These are phyloP conservation scores for Ophiostoma tasmaniense DNA, from an alignment of 2,329 filamentous ascomycete genomes.

Conservation along the genomic window DNA sequence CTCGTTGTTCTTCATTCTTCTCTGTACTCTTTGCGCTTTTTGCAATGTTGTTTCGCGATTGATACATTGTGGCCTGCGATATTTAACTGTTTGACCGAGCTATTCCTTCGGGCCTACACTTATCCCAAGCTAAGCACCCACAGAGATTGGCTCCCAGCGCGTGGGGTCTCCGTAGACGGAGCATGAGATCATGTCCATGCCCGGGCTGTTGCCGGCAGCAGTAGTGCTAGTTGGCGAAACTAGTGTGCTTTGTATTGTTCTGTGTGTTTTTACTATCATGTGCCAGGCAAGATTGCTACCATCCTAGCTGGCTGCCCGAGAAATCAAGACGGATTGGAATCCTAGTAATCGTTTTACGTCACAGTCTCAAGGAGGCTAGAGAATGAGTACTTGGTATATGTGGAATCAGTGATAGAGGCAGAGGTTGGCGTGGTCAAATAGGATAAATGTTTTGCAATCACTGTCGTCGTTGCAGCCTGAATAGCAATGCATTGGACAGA, in stretches of 20 bases:
- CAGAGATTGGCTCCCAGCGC: not conserved
- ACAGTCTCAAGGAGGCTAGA: not conserved
- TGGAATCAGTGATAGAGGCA: not conserved
- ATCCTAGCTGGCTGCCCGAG: not conserved
- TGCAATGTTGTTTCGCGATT: too few species aligned
- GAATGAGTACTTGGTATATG: too few species aligned
- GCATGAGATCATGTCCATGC: conserved; percentile 1
- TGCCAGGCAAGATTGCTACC: not conserved
- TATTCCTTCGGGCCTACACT: not conserved
- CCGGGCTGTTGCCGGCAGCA: not conserved
- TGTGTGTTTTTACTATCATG: not conserved
- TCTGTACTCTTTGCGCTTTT: too few species aligned
- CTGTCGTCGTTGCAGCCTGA: not conserved
- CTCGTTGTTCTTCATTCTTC: not conserved
- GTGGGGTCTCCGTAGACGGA: not conserved
- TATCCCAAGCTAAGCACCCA: not conserved
- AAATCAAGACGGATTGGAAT: not conserved
- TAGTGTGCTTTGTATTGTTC: not conserved
- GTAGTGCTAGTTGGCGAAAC: not conserved
- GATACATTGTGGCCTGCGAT: not conserved
- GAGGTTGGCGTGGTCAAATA: not conserved
- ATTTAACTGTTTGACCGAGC: not conserved
- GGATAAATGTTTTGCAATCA: not conserved
- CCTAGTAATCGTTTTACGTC: not conserved
- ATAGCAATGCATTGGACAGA: not conserved